Evolutionary conservation across 2,329 filamentous ascomycete genomes (phyloP), one percentile per base, ranked within the genome.

Genomic region (Laburnicola sp.): DNA sequence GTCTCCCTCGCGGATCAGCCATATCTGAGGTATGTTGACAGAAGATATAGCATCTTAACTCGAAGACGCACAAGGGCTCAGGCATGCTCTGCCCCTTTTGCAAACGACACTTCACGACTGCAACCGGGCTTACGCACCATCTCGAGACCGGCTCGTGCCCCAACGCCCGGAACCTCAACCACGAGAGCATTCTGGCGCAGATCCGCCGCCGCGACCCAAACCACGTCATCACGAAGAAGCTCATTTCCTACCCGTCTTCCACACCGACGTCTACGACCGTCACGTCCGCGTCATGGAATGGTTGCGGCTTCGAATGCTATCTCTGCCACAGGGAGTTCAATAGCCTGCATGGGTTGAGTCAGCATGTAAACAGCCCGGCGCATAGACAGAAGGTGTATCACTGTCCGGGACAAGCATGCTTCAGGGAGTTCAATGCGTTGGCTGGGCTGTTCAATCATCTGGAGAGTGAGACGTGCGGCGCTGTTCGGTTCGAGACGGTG

Each of bases 1-100:
- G 50, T 16, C 16, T 16, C 16, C 16, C 16, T 16, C 16, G 16
- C 16, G 16, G 16, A 16, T 45, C 1, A 23, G 8, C 16, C 16
- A 16, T 16, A 16, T 16, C 16, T 5, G 5, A 25, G 23, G 36
- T 16, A 16, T 16, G 16, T 16, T 16, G 16, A 16, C 21, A 21
- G 36, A 25, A 21, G 9, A 4, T 22, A 34, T 25, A 58, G 82
- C 84, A 87, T 54, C 70, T 82, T 2, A 80, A 79, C 25, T 85
- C 82, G 0, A 70, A 70, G 4, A 60, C 65, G 39, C 84, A 87
- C 59, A 72, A 72, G 0, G 77, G 78, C 47, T 51, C 41, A 0
- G 65, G 65, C 2, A 64, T 84, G 6, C 1, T 36, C 0, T 88
- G 85, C 44, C 83, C 80, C 0, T 86, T 83, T 60, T 87, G 85